Percentiles rank a stretch among this genome's conserved stretches.
These are phyloP conservation scores for Aspergillus ostianus DNA, from an alignment of 495 filamentous ascomycete genomes.

Conservation along the genomic window DNA sequence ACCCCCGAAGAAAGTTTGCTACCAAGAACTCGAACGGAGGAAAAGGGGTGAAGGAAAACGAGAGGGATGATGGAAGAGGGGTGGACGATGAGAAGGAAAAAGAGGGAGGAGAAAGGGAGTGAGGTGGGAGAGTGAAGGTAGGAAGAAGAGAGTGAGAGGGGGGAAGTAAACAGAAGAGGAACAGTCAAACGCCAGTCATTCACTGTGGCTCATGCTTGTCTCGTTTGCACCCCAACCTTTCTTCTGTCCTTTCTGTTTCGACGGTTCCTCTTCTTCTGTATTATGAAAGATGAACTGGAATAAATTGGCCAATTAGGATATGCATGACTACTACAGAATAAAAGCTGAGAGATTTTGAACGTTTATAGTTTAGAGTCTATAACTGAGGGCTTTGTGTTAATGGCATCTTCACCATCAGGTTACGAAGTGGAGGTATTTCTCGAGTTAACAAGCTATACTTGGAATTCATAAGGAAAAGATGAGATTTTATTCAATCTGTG, in stretches of 20 bases:
- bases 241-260: background rate
- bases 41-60: background rate
- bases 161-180: constrained; percentile 2
- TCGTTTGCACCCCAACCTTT: background rate
- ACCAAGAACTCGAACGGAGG: background rate
- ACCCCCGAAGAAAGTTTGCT: background rate
- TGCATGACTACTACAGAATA: too few relatives aligned
- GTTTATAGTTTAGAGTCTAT: too few relatives aligned
- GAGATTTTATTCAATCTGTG: too few relatives aligned
- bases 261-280: too few relatives aligned
- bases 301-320: too few relatives aligned
- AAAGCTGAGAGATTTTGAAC: too few relatives aligned
- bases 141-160: constrained; percentile 6
- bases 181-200: background rate
- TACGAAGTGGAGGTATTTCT: too few relatives aligned
- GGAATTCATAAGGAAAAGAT: too few relatives aligned
- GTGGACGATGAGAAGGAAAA: constrained; percentile 9
- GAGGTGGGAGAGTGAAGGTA: background rate
- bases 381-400: too few relatives aligned
- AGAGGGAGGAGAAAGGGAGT: constrained; percentile 1
- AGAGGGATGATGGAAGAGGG: constrained; percentile 3
- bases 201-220: background rate
- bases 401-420: too few relatives aligned
- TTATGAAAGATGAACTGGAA: too few relatives aligned
- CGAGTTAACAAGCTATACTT: too few relatives aligned